Evolutionary conservation across 805 yeast genomes (phyloP), one percentile per base, ranked within the genome.

Genomic region (Yarrowia deformans): DNA sequence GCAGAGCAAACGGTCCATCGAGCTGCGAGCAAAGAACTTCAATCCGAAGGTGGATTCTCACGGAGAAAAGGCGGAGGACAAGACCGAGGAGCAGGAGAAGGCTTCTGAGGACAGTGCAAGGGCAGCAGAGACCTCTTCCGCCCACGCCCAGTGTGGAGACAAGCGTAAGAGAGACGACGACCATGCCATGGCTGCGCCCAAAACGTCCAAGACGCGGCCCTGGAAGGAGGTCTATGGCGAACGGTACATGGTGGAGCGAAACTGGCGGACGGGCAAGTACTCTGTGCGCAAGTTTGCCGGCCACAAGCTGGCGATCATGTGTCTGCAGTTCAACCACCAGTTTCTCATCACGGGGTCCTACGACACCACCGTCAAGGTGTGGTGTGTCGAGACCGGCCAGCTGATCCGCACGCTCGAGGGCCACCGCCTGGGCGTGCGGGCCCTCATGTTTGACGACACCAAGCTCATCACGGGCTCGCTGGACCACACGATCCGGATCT

Each of bases 151-250:
- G 6, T 39, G 56, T 14, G 56, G 56, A 14, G 13, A 63, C 7
- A 63, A 63, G 14, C 39, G 68, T 0, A 49, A 48, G n/a, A 19
- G 56, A 4, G 68, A 48, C 14, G 61, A 66, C 9, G 69, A 66
- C 16, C 32, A 32, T 8, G 16, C 54, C 10, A 12, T n/a, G n/a
- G 16, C 54, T 1, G 43, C 55, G 5, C 68, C 55, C 1, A 63
- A 48, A 12, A 40, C 56, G 3, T 48, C 48, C 29, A 81, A 81
- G 73, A 87, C 88, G 60, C 84, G 97, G 72, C 97, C 98, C 3
- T 94, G 99, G 99, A 94, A 95, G 75, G 90, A 90, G 8, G 97
- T 94, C 32, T 94, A 95, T 78, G 84, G 91, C 56, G 99, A 95
- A 79, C 83, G 99, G 45, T 94, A 85, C 79, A 88, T 87, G 78